Conservation (phyloP, 768 basidiomycete genomes). For the Mycena haematopus region DNA sequence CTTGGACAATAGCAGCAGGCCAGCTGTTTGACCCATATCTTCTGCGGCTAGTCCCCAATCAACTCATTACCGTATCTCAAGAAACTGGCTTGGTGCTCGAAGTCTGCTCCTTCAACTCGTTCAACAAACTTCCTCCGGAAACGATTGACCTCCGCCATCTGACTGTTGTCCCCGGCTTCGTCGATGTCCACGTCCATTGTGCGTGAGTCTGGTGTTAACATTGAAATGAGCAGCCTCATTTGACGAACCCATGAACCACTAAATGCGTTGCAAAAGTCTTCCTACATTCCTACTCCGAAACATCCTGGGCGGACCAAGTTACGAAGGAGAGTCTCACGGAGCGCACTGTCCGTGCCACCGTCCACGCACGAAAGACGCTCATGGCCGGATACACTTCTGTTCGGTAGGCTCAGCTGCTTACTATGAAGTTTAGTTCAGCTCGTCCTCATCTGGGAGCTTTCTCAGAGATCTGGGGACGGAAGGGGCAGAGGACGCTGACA, state of each 20-base stretch:
- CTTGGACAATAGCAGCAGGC: slow-evolving; percentile 43
- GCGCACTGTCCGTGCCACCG: slow-evolving; percentile 64
- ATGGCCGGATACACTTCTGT: slow-evolving; percentile 71
- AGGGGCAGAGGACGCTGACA: slow-evolving; percentile 67
- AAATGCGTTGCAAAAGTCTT: slow-evolving; percentile 55
- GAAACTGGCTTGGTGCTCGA: slow-evolving; percentile 55
- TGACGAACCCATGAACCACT: slow-evolving; percentile 33
- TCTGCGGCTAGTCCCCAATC: slow-evolving; percentile 48
- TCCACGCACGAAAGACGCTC: slow-evolving; percentile 62
- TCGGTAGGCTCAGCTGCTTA: slow-evolving; percentile 44
- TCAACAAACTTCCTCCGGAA: slow-evolving; percentile 28
- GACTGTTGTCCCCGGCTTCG: slow-evolving; percentile 63
- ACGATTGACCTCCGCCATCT: slow-evolving; percentile 52
- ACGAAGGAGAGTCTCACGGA: slow-evolving; percentile 64
- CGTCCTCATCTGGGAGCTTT: not conserved
- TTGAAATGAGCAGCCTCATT: not conserved
- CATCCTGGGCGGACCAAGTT: slow-evolving; percentile 66
- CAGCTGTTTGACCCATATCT: slow-evolving; percentile 57
- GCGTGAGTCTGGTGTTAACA: slow-evolving; percentile 40
- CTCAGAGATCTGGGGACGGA: slow-evolving; percentile 71
- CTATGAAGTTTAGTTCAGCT: not conserved
- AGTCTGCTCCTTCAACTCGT: slow-evolving; percentile 36
- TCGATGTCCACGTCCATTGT: slow-evolving; percentile 65
- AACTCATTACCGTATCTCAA: slow-evolving; percentile 54
- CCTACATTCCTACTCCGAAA: slow-evolving; percentile 64